Evolutionary conservation across 169 alveolate species (phyloP), one percentile per base, ranked within the genome.

Genomic region (Plasmodium malariae): DNA sequence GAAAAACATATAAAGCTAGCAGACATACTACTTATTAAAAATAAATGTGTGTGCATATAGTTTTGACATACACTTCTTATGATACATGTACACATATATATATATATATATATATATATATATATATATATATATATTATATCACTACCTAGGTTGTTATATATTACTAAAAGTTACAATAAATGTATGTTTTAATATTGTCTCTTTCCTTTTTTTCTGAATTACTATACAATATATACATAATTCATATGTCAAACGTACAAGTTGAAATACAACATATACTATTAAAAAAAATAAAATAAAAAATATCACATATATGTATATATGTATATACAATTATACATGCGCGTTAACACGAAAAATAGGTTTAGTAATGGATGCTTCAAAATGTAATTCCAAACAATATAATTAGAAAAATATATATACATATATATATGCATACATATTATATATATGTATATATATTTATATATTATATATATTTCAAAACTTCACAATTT

Each of bases 1-100:
- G n/a, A n/a, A 32, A 9, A 34, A 30, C 14, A 30, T 62, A 17
- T 14, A 14, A 62, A 7, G 17, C 43, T 30, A 30, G 12, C 24
- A 30, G 7, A 32, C 14, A 3, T 62, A 62, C 4, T 62, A 17
- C 24, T 14, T 2, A 26, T 62, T 62, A 62, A 60, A n/a, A 60
- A 26, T 21, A 24, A 26, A 32, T 32, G 48, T 30, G 72, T 62
- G 72, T 24, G 21, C 72, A 32, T 14, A 62, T 14, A 62, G 30
- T 30, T 62, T 62, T 62, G 72, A 62, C 72, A 62, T 62, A 3
- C 5, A 5, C 17, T 54, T 54, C 24, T 51, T n/a, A 51, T 1
- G 4, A 48, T 48, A 48, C 59, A n/a, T 48, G 59, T n/a, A n/a
- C 59, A 48, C 59, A 48, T n/a, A n/a, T 48, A 48, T 48, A 48